Evolutionary conservation across 2,329 filamentous ascomycete genomes (phyloP), one percentile per base, ranked within the genome.

Genomic region (Nemania serpens): DNA sequence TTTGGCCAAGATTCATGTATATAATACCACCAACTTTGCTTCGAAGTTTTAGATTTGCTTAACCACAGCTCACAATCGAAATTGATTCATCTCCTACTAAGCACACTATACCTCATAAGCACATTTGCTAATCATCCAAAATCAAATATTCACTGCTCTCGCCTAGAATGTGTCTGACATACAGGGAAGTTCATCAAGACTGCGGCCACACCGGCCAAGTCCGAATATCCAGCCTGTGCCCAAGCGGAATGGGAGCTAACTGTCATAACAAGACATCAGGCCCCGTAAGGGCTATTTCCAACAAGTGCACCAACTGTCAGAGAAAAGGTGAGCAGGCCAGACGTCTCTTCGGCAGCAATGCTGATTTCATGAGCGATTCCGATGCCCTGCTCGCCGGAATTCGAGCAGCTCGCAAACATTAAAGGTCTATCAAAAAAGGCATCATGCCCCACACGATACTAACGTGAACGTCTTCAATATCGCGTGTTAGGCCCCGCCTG

Each of bases 151-250:
- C 25, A 29, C 18, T 3, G 18, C 41, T 11, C 41, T 20, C n/a
- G 25, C 18, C 3, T 5, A 39, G 5, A 17, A 68, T 68, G 66
- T 65, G 64, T 34, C n/a, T 52, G 25, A 22, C 63, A 3, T 62
- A 60, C 17, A 52, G 51, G n/a, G 50, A 60, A 10, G 5, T 34
- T 5, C 37, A 52, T 17, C 3, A 29, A 3, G 11, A 17, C 10
- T 65, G 62, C 29, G 58, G 60, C 15, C 58, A 66, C 20, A 1
- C 20, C 3, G 56, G 61, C 15, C 51, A 47, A 34, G 5, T 36
- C 6, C 52, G 34, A 18, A 55, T 62, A n/a, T 36, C 12, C 25
- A 29, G 25, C 1, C 11, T 1, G 1, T 67, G 63, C 36, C n/a
- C 18, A 3, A 15, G 22, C 5, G 22, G 34, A 3, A 25, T 29